These are phyloP conservation scores for Coleophoma eucalyptorum DNA, from an alignment of 2,329 filamentous ascomycete species.

Conservation along the genomic window DNA sequence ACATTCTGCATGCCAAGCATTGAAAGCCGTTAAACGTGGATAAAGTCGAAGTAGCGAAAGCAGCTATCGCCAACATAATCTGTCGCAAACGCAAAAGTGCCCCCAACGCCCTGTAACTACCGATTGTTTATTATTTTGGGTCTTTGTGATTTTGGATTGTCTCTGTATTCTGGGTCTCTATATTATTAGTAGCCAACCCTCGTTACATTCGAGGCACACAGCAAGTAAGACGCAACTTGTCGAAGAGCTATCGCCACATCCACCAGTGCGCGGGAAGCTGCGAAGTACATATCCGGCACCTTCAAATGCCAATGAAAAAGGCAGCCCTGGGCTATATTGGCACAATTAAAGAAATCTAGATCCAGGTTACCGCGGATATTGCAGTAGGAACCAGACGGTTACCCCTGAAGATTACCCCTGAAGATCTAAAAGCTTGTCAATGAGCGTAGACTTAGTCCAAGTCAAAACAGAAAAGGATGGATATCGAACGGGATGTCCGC, in stretches of 20 bases:
- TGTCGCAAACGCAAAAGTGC: background rate
- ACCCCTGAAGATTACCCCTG: conserved; percentile 50
- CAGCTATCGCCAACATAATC: background rate
- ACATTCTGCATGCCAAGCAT: background rate
- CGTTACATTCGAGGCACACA: conserved; percentile 6
- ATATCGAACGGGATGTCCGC: conserved; percentile 4
- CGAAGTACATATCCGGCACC: conserved; percentile 5
- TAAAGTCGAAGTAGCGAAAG: conserved; percentile 1
- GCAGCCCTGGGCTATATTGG: conserved; percentile 4
- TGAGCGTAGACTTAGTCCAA: conserved; percentile 43
- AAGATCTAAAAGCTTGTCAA: conserved; percentile 48
- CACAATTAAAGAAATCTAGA: conserved; percentile 9
- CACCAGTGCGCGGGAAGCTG: conserved; percentile 6
- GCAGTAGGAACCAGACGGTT: too few species aligned
- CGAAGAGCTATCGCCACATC: conserved; percentile 5
- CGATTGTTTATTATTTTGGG: conserved; percentile 2
- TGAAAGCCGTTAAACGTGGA: conserved; percentile 1
- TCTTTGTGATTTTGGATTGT: too few species aligned
- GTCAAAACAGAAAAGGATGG: conserved; percentile 38
- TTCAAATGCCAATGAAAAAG: conserved; percentile 7
- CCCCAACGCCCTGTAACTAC: background rate
- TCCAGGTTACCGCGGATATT: conserved; percentile 22
- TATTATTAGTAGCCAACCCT: conserved; percentile 1
- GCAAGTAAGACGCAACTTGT: conserved; percentile 2
- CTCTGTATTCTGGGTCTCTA: conserved; percentile 3